A percentile compares a stretch with the other conserved stretches of the same genome.
phyloP scores from a whole-genome alignment of 495 filamentous ascomycete species.

The Penicillium herquei region DNA sequence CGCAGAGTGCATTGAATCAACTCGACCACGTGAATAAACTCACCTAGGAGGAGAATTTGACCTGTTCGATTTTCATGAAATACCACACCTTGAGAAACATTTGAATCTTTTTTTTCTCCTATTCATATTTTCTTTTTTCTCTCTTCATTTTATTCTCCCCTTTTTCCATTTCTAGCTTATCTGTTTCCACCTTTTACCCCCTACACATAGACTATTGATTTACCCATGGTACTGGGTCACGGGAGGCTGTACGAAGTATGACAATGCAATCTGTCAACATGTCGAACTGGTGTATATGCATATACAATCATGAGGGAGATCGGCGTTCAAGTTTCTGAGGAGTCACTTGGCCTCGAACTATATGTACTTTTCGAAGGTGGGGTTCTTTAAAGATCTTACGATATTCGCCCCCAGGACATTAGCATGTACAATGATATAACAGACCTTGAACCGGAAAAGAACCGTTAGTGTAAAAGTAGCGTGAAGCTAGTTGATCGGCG shows the following conservation, averaged over 20 bases:
- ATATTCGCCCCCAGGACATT: background rate
- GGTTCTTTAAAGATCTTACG: background rate
- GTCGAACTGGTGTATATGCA: slow-evolving; percentile 1
- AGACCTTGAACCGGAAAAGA: too few species aligned
- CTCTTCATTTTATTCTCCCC: background rate
- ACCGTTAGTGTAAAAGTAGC: too few species aligned
- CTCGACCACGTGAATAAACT: slow-evolving; percentile 51
- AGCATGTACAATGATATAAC: too few species aligned
- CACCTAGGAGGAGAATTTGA: background rate
- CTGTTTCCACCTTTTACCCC: background rate
- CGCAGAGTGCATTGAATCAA: slow-evolving; percentile 61
- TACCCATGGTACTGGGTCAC: slow-evolving; percentile 3
- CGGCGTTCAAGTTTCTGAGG: slow-evolving; percentile 18
- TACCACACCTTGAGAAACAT: background rate
- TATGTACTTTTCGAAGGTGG: background rate
- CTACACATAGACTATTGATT: slow-evolving; percentile 19
- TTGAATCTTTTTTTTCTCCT: background rate
- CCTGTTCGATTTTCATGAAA: background rate
- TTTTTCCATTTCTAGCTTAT: background rate
- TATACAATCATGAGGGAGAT: slow-evolving; percentile 4
- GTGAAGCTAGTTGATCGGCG: background rate
- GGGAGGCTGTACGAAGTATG: background rate
- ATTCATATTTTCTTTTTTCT: background rate
- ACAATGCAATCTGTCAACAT: slow-evolving; percentile 7
- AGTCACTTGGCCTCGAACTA: slow-evolving; percentile 9